Evolutionary conservation across 2,329 filamentous ascomycete species (phyloP).

Genomic region (Botrytis hyacinthi): DNA sequence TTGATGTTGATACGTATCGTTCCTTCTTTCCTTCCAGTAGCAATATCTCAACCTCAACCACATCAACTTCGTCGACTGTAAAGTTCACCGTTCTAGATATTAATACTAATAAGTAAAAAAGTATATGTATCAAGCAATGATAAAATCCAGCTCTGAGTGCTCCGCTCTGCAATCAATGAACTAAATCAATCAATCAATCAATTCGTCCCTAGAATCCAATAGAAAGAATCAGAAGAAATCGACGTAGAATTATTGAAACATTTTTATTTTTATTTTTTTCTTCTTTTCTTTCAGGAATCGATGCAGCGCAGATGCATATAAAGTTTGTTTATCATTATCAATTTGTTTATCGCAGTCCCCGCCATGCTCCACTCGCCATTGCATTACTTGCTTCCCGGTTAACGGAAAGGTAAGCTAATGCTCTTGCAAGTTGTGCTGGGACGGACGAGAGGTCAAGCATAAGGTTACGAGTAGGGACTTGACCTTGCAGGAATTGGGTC

Average conservation of each 20-base stretch:
- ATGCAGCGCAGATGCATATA: not conserved
- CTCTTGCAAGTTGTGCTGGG: not conserved
- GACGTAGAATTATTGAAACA: not conserved
- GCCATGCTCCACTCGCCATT: not conserved
- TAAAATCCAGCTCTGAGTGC: not conserved
- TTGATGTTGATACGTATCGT: not conserved
- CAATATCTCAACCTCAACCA: not conserved
- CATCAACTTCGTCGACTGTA: not conserved
- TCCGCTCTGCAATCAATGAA: not conserved
- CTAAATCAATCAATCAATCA: not conserved
- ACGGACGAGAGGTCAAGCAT: not conserved
- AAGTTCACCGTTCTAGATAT: not conserved
- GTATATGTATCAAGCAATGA: too few relatives aligned
- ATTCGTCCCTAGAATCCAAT: not conserved
- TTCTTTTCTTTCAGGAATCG: not conserved
- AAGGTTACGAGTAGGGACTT: not conserved
- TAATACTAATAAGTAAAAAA: not conserved
- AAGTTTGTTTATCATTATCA: conserved; percentile 2
- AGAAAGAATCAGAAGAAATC: not conserved
- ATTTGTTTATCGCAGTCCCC: not conserved
- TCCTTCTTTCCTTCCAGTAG: not conserved
- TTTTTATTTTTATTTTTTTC: not conserved
- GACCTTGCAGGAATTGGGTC: not conserved
- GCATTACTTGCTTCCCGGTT: not conserved
- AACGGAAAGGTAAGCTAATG: not conserved